Base-by-base conservation (phyloP, 495 filamentous ascomycete genomes). In the Hyaloscypha finlandica region DNA sequence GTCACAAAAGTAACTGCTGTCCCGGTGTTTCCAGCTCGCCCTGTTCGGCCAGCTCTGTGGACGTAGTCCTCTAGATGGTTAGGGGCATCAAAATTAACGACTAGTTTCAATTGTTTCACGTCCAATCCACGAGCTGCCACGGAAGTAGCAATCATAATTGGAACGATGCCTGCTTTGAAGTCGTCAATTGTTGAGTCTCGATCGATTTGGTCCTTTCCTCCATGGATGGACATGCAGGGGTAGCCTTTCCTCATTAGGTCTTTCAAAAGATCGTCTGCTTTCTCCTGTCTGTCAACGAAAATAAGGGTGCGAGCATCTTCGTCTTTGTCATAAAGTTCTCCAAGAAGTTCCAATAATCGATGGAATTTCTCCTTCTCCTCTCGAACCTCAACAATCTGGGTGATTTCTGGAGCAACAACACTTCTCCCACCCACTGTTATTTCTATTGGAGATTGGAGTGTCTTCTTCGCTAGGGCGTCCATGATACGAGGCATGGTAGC, bases 11-110 rank as follows among this genome's bases (percentile, higher is more conserved):
- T 98, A 53, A 98, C 91, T 0, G 95, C 96, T 25, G 92, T 97
- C 66, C 96, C 96, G 6, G 85, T 96, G 73, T 97, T 96, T 32
- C 96, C 96, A 32, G 96, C 96, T 77, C 96, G 88, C 6, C 96
- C 96, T 9, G 96, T 99, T 66, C 96, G 88, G 59, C 96, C 96
- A 62, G 91, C 92, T 70, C 96, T 91, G 75, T 99, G 96, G 11
- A 99, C 94, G 73, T 99, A 99, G 74, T 99, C 96, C 78, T 99
- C 96, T 37, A 96, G 80, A 78, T 99, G 96, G 74, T 96, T 97
- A 4, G 96, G 96, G 4, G 91, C 90, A 76, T 99, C 96, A 74
- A 93, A 99, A 71, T 99, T 99, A 73, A 99, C 88, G 25, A 99
- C 96, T 20, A 98, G 81, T 76, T 96, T 97, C 31, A 99, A 81